phyloP scores from a whole-genome alignment of 805 yeast species.

The Zygoascus tannicola region DNA sequence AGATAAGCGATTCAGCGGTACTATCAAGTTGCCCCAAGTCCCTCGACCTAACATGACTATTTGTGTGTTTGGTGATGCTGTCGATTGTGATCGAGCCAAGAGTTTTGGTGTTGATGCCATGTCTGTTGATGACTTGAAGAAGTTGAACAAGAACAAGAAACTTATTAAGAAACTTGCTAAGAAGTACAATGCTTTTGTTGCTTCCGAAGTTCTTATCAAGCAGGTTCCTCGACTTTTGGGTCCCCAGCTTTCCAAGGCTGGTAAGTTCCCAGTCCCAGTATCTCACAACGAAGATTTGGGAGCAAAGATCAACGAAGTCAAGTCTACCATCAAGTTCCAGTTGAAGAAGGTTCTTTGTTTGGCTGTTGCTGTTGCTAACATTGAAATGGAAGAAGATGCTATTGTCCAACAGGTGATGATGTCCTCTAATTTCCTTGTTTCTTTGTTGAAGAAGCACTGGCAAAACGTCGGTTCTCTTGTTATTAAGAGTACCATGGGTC shows the following conservation, averaged over 20 bases:
- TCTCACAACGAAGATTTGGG: constrained; percentile 98
- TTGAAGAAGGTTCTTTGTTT: constrained; percentile 98
- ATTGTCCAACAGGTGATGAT: constrained; percentile 96
- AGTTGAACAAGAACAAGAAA: constrained; percentile 99
- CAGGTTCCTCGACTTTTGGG: constrained; percentile 99
- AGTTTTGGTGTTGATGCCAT: constrained; percentile 98
- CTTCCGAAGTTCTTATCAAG: constrained; percentile 98
- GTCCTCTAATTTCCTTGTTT: constrained; percentile 98
- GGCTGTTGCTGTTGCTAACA: constrained; percentile 99
- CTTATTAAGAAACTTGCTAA: constrained; percentile 98
- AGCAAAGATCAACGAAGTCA: constrained; percentile 92
- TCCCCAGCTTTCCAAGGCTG: constrained; percentile 99
- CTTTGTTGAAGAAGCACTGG: constrained; percentile 99
- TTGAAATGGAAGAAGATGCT: constrained; percentile 96
- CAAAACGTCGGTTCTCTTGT: constrained; percentile 99
- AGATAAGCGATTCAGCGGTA: constrained; percentile 99
- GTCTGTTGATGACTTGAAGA: constrained; percentile 99
- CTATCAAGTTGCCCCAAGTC: constrained; percentile 94
- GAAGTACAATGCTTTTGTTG: constrained; percentile 99
- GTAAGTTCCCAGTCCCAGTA: constrained; percentile 99
- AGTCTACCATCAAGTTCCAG: constrained; percentile 99
- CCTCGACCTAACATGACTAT: constrained; percentile 99
- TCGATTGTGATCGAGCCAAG: constrained; percentile 99
- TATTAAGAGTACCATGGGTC: constrained; percentile 99
- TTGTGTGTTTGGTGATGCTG: constrained; percentile 99